Evolutionary conservation across 345 rosid species (phyloP).

Genomic region (Ailanthus altissimus): DNA sequence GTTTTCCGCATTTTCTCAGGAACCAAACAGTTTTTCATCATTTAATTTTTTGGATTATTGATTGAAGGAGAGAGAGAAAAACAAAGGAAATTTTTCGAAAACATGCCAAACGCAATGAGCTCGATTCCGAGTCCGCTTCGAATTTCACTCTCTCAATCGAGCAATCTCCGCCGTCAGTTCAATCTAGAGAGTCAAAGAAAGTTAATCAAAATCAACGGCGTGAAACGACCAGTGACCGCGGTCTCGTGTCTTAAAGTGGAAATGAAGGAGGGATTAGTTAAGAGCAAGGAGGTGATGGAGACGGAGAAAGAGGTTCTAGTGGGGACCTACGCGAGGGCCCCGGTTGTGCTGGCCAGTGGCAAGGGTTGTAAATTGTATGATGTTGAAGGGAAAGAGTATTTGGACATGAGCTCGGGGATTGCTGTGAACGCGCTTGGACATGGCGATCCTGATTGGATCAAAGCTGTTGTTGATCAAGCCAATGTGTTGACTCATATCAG

Average conservation of each 20-base stretch:
- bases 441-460: constrained; percentile 82
- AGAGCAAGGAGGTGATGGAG: constrained; percentile 57
- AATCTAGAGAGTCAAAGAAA: constrained; percentile 12
- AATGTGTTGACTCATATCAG: constrained; percentile 69
- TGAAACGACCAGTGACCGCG: neutral
- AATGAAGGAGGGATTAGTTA: constrained; percentile 20
- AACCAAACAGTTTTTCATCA: neutral
- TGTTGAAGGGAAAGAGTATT: constrained; percentile 70
- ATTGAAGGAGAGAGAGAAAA: too few relatives aligned
- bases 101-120: constrained; percentile 19
- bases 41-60: neutral
- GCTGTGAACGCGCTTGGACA: constrained; percentile 87
- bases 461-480: constrained; percentile 72
- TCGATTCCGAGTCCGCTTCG: constrained; percentile 13
- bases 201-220: constrained; percentile 12
- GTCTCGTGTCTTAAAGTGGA: constrained; percentile 37
- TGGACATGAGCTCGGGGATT: constrained; percentile 76
- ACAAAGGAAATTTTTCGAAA: neutral
- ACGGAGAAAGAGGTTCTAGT: constrained; percentile 58
- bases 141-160: constrained; percentile 16
- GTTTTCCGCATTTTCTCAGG: neutral
- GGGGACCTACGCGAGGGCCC: constrained; percentile 79
- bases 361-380: constrained; percentile 82
- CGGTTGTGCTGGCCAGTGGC: constrained; percentile 66
- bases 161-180: constrained; percentile 20